Conservation (phyloP, 352 stramenopile genomes). For the Phytophthora pisi region DNA sequence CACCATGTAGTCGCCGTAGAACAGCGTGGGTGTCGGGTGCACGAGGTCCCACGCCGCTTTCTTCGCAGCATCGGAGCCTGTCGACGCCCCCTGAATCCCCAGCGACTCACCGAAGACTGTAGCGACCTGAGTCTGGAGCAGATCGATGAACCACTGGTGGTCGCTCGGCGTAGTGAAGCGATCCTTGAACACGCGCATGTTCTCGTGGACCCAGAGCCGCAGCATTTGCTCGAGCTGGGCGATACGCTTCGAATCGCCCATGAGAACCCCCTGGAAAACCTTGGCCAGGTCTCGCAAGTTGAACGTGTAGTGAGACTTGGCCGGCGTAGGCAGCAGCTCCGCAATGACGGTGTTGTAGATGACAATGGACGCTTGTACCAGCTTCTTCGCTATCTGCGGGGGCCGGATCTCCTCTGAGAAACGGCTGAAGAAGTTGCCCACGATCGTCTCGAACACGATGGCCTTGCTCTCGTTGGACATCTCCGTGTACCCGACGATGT, state of each 20-base stretch:
- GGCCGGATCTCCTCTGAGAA: constrained; percentile 77
- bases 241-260: constrained; percentile 83
- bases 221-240: constrained; percentile 70
- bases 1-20: constrained; percentile 95
- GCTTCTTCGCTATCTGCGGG: constrained; percentile 50
- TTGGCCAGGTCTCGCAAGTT: constrained; percentile 90
- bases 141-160: constrained; percentile 81
- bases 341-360: constrained; percentile 89
- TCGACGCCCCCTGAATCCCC: constrained; percentile 22
- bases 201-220: constrained; percentile 85
- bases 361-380: constrained; percentile 76
- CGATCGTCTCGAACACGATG: constrained; percentile 85
- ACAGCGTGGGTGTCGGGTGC: constrained; percentile 57
- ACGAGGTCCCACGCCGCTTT: constrained; percentile 67
- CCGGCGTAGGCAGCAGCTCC: constrained; percentile 80
- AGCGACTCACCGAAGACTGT: constrained; percentile 60
- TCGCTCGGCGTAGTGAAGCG: constrained; percentile 79
- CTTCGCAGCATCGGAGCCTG: constrained; percentile 30
- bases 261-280: constrained; percentile 85
- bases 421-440: constrained; percentile 70
- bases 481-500: constrained; percentile 87
- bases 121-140: constrained; percentile 65
- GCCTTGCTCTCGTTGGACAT: constrained; percentile 84
- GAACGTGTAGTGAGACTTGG: constrained; percentile 90
- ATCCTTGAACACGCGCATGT: constrained; percentile 88